phyloP scores from a whole-genome alignment of 352 stramenopile genomes.

The Hyaloperonospora arabidopsidis region DNA sequence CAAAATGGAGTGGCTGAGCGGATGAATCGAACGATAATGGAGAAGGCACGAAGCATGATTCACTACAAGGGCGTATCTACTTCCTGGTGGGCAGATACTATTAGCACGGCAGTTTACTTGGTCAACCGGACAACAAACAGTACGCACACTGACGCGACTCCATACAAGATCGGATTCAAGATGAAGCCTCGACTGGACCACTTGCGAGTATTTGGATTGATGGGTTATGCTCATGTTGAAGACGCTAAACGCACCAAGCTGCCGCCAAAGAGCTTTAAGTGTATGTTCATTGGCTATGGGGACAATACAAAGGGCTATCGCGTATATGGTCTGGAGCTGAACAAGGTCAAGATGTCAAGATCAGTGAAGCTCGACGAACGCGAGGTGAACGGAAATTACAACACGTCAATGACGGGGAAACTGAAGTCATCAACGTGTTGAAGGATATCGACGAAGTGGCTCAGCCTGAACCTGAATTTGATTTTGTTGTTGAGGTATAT shows the following conservation, averaged over 20 bases:
- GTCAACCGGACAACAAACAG: neutral
- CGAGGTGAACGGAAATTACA: slow-evolving; percentile 13
- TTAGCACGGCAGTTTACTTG: slow-evolving; percentile 14
- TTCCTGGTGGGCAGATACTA: slow-evolving; percentile 25
- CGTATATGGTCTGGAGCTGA: slow-evolving; percentile 11
- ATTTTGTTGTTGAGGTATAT: too few species aligned
- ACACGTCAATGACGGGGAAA: neutral
- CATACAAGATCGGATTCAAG: slow-evolving; percentile 19
- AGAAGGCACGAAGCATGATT: slow-evolving; percentile 17
- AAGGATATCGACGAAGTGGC: slow-evolving; percentile 1
- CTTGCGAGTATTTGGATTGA: slow-evolving; percentile 23
- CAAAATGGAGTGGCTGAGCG: slow-evolving; percentile 22
- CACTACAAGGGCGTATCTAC: slow-evolving; percentile 22
- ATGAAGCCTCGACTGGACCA: slow-evolving; percentile 11
- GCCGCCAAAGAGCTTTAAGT: neutral
- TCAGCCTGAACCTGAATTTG: slow-evolving; percentile 1
- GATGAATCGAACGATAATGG: slow-evolving; percentile 24
- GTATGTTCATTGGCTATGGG: neutral
- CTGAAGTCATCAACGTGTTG: neutral
- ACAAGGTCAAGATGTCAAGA: slow-evolving; percentile 11
- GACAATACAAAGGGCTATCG: slow-evolving; percentile 5
- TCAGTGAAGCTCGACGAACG: slow-evolving; percentile 16
- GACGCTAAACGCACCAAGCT: neutral
- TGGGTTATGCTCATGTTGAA: slow-evolving; percentile 23
- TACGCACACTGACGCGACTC: slow-evolving; percentile 5